Base-by-base conservation (phyloP, 2,329 filamentous ascomycete genomes). In the Clarireedia hainanense region DNA sequence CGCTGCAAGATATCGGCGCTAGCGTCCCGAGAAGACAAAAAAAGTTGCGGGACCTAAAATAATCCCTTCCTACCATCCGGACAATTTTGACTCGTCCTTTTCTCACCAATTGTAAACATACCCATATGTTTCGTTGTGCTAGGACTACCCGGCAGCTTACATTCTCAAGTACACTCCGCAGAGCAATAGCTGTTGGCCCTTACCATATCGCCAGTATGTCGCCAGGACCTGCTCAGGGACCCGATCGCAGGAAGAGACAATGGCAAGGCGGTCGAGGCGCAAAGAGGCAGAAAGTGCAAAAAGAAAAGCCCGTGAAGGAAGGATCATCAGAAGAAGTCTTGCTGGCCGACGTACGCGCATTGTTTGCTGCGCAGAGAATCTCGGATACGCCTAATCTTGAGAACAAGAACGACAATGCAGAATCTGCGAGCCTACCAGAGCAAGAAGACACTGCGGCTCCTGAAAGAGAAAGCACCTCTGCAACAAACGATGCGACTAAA, bases 321-420 rank as follows among this genome's bases (percentile, higher is more conserved):
- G 84, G 82, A 7, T 81, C 83, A 0, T 75, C 76, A 20, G 86
- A 89, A 58, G 83, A 89, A 65, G 81, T 89, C 47, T 74, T 90
- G 47, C 73, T 79, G 49, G 71, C 77, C 50, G 86, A 90, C 66
- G 76, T 90, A 47, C 73, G 81, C 51, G 74, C 75, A 3, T 70
- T 86, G 24, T 70, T 81, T 47, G 74, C 68, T 51, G 58, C 62
- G 34, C 64, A 65, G 52, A 64, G 61, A 69, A 49, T 74, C 72
- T 45, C 71, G 46, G 55, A 62, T 17, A 23, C 55, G 34, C 26
- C 54, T 2, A 55, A 47, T 40, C 40, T 46, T 12, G n/a, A 50
- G 14, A 43, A 40, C 5, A 48, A 48, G 47, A 39, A 39, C n/a
- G 30, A 55, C 58, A 43, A 64, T 71, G 10, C 51, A 79, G 34